Evolutionary conservation across 208 protist species (phyloP).

Genomic region (Trypanosoma avium): DNA sequence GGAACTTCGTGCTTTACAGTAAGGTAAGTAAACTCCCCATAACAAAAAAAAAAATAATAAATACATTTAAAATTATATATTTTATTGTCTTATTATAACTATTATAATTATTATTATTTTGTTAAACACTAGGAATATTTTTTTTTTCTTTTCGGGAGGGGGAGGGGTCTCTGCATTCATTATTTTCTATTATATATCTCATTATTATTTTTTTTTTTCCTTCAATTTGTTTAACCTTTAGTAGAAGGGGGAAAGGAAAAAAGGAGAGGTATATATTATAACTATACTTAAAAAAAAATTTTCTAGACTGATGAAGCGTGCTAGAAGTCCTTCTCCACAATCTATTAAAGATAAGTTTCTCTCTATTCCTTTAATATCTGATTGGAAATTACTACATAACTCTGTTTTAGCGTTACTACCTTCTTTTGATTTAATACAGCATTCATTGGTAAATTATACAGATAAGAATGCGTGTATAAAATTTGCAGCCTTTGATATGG

Average conservation of each 20-base stretch:
- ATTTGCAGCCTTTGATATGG: slow-evolving; percentile 76
- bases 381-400: slow-evolving; percentile 25
- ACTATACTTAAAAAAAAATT: too few species aligned
- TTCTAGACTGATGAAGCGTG: slow-evolving; percentile 34
- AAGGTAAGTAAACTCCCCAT: neutral
- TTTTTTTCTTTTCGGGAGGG: neutral
- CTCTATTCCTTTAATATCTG: slow-evolving; percentile 14
- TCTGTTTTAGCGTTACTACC: slow-evolving; percentile 26
- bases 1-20: slow-evolving; percentile 42
- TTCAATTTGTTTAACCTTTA: too few species aligned
- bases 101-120: slow-evolving; percentile 9
- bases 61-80: neutral
- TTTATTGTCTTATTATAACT: too few species aligned
- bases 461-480: slow-evolving; percentile 25
- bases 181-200: too few species aligned
- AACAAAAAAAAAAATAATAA: neutral
- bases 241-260: neutral
- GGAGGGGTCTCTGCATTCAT: too few species aligned
- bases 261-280: neutral
- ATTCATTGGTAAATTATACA: neutral
- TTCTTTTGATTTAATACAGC: slow-evolving; percentile 11
- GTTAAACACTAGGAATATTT: too few species aligned
- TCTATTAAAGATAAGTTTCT: neutral
- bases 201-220: too few species aligned
- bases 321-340: slow-evolving; percentile 17